Evolutionary conservation across 768 basidiomycete species (phyloP).

Genomic region (Podaxis sp.): DNA sequence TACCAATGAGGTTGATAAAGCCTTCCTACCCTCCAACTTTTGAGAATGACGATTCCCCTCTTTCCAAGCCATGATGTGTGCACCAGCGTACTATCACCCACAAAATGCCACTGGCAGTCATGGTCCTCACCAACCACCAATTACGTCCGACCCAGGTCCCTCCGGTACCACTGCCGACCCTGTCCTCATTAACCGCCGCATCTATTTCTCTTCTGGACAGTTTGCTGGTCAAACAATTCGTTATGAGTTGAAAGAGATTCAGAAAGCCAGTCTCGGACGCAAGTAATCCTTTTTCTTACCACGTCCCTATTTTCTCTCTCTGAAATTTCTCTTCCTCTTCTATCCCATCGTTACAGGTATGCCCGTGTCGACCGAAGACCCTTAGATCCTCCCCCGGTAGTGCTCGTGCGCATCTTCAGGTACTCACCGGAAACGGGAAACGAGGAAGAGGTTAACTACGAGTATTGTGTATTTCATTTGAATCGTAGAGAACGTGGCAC

Average conservation of each 20-base stretch:
- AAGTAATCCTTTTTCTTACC: constrained; percentile 42
- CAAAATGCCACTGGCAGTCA: background rate
- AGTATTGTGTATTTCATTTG: constrained; percentile 34
- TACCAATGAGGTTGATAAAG: constrained; percentile 15
- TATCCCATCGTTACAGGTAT: constrained; percentile 38
- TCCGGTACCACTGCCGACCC: constrained; percentile 4
- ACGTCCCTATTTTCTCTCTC: constrained; percentile 15
- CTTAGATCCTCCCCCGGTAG: constrained; percentile 67
- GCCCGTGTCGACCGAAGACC: constrained; percentile 63
- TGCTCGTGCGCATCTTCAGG: constrained; percentile 50
- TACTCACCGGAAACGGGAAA: constrained; percentile 40
- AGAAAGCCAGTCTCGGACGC: constrained; percentile 67
- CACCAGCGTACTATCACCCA: constrained; percentile 3
- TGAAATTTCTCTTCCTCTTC: constrained; percentile 8
- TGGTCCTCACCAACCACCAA: background rate
- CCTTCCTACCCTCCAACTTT: constrained; percentile 10
- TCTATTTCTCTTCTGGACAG: constrained; percentile 57
- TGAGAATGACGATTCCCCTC: constrained; percentile 11
- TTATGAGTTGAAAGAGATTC: constrained; percentile 55
- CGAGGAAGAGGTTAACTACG: constrained; percentile 42
- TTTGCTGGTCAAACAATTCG: constrained; percentile 59
- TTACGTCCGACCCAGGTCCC: background rate
- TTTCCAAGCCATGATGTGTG: constrained; percentile 9
- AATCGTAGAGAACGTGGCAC: constrained; percentile 11
- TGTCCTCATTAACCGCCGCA: constrained; percentile 46